phyloP scores from a whole-genome alignment of 345 rosid genomes.

The Tarenaya hassleriana region DNA sequence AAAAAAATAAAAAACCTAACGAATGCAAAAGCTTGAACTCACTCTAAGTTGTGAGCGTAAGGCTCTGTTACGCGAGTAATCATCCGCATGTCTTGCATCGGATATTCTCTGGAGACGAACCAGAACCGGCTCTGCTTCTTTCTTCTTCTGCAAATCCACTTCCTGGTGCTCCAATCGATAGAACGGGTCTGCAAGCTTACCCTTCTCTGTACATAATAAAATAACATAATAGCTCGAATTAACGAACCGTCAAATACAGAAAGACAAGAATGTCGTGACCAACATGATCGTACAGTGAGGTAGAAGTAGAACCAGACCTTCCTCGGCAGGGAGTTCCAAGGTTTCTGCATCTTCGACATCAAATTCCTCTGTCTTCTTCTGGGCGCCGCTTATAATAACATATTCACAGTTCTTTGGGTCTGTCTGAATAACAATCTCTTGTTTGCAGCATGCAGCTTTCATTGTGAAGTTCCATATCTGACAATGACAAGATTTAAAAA shows the following conservation, averaged over 20 bases:
- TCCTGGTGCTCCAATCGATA: conserved; percentile 93
- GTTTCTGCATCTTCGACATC: conserved; percentile 94
- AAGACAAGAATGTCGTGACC: too few species aligned
- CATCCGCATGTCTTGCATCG: conserved; percentile 78
- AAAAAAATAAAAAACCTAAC: not conserved
- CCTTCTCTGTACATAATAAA: conserved; percentile 53
- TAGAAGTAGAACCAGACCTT: conserved; percentile 46
- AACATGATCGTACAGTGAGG: not conserved
- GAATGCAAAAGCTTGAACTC: not conserved
- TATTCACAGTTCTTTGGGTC: conserved; percentile 96
- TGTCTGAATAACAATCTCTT: conserved; percentile 88
- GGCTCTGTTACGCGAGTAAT: conserved; percentile 74
- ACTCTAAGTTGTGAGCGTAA: conserved; percentile 80
- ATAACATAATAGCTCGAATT: conserved; percentile 8
- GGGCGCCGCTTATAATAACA: conserved; percentile 86
- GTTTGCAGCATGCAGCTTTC: conserved; percentile 94
- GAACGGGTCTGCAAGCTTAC: conserved; percentile 92
- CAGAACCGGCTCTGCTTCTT: conserved; percentile 85
- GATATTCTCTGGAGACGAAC: conserved; percentile 79
- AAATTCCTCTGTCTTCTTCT: conserved; percentile 69
- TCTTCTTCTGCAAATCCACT: conserved; percentile 88
- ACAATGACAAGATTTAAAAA: conserved; percentile 18
- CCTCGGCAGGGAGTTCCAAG: conserved; percentile 87
- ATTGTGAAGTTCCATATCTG: conserved; percentile 98
- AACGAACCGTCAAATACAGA: not conserved